Evolutionary conservation across 495 filamentous ascomycete genomes (phyloP).

Genomic region (Neurospora cerealis): DNA sequence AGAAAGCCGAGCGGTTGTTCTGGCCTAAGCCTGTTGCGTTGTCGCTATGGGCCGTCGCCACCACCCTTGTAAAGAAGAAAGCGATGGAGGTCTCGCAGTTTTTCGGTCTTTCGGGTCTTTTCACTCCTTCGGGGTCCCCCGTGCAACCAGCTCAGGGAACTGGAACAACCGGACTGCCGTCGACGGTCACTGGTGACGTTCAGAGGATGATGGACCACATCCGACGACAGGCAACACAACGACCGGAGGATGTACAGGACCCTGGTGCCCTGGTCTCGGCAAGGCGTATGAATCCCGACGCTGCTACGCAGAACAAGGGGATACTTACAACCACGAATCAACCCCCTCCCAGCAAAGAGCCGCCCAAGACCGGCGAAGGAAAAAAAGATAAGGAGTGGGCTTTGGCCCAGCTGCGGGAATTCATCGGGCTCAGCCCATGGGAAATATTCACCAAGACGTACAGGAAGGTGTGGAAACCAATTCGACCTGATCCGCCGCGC

Average conservation of each 20-base stretch:
- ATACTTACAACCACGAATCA: background rate
- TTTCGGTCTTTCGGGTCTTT: conserved; percentile 18
- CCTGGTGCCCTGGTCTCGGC: conserved; percentile 10
- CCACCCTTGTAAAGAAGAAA: conserved; percentile 20
- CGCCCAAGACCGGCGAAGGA: background rate
- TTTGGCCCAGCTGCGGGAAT: background rate
- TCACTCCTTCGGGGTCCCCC: background rate
- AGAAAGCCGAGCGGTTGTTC: conserved; percentile 20
- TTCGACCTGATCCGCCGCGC: conserved; percentile 40
- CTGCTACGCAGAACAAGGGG: background rate
- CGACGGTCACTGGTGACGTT: conserved; percentile 5
- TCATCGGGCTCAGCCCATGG: conserved; percentile 20
- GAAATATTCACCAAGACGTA: conserved; percentile 46
- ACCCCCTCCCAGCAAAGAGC: background rate
- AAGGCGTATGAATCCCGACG: background rate
- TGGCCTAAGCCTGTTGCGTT: conserved; percentile 25
- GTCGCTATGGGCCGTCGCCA: conserved; percentile 26
- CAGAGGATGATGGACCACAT: conserved; percentile 18
- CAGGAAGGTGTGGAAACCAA: conserved; percentile 31
- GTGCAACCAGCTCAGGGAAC: background rate
- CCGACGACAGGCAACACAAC: conserved; percentile 23
- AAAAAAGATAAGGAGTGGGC: background rate
- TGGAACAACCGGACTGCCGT: conserved; percentile 2
- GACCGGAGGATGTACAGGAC: conserved; percentile 16
- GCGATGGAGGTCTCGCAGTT: conserved; percentile 14